These are phyloP conservation scores for Coemansia sp. DNA, from an alignment of 192 early-diverging fungal genomes.

Conservation along the genomic window DNA sequence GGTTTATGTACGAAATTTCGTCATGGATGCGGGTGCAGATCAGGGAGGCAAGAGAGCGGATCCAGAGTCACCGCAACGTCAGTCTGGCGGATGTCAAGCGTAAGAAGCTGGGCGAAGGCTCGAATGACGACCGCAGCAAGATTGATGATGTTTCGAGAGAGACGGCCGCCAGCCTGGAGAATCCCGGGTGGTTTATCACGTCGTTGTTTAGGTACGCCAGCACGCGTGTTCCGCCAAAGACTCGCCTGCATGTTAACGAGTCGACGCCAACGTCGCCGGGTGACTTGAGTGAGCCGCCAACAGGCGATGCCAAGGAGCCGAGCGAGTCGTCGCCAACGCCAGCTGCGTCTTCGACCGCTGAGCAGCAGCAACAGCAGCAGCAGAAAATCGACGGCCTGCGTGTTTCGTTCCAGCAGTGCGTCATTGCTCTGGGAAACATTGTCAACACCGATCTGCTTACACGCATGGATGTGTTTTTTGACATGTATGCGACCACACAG, in stretches of 20 bases:
- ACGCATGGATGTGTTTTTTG: slow-evolving; percentile 78
- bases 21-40: slow-evolving; percentile 62
- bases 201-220: slow-evolving; percentile 45
- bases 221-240: slow-evolving; percentile 27
- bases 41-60: slow-evolving; percentile 39
- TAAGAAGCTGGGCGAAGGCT: not conserved
- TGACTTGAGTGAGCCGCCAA: slow-evolving; percentile 6
- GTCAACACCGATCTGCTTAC: slow-evolving; percentile 76
- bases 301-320: not conserved
- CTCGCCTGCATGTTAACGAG: slow-evolving; percentile 10
- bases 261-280: not conserved
- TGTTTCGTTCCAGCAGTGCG: slow-evolving; percentile 76
- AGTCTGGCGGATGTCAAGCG: slow-evolving; percentile 17
- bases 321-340: too few relatives aligned
- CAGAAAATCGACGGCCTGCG: slow-evolving; percentile 20
- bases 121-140: not conserved
- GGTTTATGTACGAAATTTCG: slow-evolving; percentile 71
- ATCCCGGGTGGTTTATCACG: slow-evolving; percentile 51
- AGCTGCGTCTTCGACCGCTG: slow-evolving; percentile 1
- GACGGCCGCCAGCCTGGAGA: slow-evolving; percentile 31
- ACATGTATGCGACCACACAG: slow-evolving; percentile 69
- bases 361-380: not conserved
- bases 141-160: slow-evolving; percentile 34
- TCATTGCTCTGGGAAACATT: slow-evolving; percentile 72
- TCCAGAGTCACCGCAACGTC: slow-evolving; percentile 40